A percentile compares a stretch with the other conserved stretches of the same genome.
These are phyloP conservation scores for Aphanomyces stellatus DNA, from an alignment of 352 stramenopile genomes.

Conservation along the genomic window DNA sequence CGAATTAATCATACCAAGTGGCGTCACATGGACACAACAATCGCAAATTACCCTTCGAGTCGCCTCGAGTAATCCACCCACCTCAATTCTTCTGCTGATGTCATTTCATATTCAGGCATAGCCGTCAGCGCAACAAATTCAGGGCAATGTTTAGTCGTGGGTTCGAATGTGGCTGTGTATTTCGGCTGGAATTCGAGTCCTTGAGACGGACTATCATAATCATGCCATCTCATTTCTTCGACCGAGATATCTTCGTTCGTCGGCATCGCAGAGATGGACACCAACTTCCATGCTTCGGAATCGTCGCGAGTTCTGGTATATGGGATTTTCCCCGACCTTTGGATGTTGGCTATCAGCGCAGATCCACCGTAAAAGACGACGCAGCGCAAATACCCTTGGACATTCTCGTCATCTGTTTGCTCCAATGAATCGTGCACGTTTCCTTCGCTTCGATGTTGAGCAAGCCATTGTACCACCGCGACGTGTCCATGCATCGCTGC, in stretches of 20 bases:
- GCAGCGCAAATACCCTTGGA: neutral
- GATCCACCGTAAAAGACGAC: neutral
- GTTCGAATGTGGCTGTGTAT: too few relatives aligned
- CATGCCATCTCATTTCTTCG: neutral
- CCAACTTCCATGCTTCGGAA: neutral
- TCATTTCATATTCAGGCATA: slow-evolving; percentile 56
- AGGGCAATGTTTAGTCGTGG: too few relatives aligned
- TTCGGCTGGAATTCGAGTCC: neutral
- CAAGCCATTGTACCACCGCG: neutral
- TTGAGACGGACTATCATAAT: neutral
- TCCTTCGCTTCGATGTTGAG: neutral
- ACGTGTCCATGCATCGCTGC: neutral
- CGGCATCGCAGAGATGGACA: neutral
- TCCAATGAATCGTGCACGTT: too few relatives aligned
- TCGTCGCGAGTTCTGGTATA: neutral
- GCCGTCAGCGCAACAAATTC: slow-evolving; percentile 43
- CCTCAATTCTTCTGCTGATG: slow-evolving; percentile 59
- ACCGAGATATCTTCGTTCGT: neutral
- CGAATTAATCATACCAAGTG: too few relatives aligned
- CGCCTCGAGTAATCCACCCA: slow-evolving; percentile 80
- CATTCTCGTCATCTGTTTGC: neutral
- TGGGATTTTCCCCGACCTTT: neutral
- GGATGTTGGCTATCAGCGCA: neutral
- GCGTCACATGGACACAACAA: too few relatives aligned
- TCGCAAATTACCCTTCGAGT: too few relatives aligned